phyloP scores from a whole-genome alignment of 345 rosid genomes.

The Luvunga scandens region DNA sequence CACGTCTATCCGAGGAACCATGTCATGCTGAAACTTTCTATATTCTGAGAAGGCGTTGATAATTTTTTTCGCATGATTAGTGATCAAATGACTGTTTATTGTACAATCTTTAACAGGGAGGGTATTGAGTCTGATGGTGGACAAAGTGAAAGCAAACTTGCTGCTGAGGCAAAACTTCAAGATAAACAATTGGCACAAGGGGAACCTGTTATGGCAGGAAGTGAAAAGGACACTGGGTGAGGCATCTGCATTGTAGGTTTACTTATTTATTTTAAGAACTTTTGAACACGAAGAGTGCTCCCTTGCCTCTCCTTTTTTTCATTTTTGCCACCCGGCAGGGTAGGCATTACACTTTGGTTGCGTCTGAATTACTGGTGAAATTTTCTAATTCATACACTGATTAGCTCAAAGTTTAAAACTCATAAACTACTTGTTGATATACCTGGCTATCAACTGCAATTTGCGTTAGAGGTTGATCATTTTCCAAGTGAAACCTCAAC shows the following conservation, averaged over 20 bases:
- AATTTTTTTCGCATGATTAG: background rate
- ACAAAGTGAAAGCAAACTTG: constrained; percentile 28
- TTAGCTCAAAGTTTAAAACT: background rate
- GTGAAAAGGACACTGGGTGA: constrained; percentile 36
- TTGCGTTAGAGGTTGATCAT: background rate
- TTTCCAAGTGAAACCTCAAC: background rate
- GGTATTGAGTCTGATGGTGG: constrained; percentile 20
- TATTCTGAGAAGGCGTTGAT: background rate
- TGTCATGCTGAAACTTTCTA: background rate
- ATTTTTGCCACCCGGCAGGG: background rate
- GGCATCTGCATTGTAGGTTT: background rate
- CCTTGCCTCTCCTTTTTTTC: background rate
- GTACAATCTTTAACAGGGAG: constrained; percentile 29
- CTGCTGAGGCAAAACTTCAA: constrained; percentile 32
- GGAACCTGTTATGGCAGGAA: constrained; percentile 34
- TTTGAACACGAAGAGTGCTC: background rate
- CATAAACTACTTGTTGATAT: background rate
- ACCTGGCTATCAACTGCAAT: background rate
- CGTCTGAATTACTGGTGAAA: background rate
- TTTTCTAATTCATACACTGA: background rate
- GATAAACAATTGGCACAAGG: constrained; percentile 35
- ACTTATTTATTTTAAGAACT: background rate
- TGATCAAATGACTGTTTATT: constrained; percentile 9
- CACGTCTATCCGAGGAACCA: background rate
- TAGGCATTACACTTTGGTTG: background rate